phyloP scores from a whole-genome alignment of 1,284 basidiomycete species.

The Cronartium quercuum region DNA sequence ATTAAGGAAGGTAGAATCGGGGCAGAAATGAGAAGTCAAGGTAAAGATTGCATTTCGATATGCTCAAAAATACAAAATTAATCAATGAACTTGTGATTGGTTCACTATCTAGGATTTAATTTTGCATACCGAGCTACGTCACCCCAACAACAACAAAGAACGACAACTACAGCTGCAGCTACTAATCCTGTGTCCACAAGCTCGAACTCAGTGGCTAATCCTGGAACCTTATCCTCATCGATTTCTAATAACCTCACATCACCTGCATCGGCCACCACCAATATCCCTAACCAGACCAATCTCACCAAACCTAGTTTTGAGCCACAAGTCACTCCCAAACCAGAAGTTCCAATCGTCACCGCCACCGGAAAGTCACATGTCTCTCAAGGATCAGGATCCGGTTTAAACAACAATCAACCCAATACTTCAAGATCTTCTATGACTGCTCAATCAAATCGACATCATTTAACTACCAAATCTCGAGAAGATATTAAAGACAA shows the following conservation, averaged over 20 bases:
- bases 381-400: neutral
- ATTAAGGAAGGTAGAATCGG: slow-evolving; percentile 85
- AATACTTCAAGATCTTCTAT: neutral
- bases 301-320: slow-evolving; percentile 7
- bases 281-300: slow-evolving; percentile 2
- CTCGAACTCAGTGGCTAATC: neutral
- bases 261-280: slow-evolving; percentile 13
- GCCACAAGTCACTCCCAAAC: neutral
- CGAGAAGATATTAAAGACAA: neutral
- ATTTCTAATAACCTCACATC: too few species aligned
- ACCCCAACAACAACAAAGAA: slow-evolving; percentile 18
- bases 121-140: slow-evolving; percentile 79
- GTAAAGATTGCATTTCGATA: too few species aligned
- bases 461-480: neutral
- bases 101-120: slow-evolving; percentile 68
- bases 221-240: too few species aligned
- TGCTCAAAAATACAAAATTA: too few species aligned
- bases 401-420: neutral
- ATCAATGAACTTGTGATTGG: neutral
- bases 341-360: neutral
- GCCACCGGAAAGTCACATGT: slow-evolving; percentile 22
- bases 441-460: neutral
- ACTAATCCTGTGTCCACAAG: slow-evolving; percentile 1
- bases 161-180: slow-evolving; percentile 6
- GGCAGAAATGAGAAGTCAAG: slow-evolving; percentile 84